These are phyloP conservation scores for Skeletonema marinoi DNA, from an alignment of 108 stramenopile species.

Conservation along the genomic window DNA sequence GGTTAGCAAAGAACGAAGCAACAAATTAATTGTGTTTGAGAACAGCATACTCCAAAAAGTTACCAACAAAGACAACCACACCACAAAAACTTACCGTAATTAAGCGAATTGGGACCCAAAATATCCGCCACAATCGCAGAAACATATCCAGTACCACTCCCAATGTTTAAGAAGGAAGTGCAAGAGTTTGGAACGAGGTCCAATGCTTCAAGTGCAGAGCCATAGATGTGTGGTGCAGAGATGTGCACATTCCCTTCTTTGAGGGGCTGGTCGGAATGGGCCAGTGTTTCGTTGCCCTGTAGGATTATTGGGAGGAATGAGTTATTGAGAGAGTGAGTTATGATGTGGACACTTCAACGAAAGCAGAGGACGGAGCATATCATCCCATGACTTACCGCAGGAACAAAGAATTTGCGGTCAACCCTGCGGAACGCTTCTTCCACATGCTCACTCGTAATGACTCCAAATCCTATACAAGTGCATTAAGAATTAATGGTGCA, in stretches of 20 bases:
- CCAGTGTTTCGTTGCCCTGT: constrained; percentile 53
- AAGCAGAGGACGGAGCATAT: background rate
- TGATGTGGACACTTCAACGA: background rate
- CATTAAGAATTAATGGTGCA: background rate
- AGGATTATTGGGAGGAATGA: background rate
- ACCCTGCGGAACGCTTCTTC: constrained; percentile 79
- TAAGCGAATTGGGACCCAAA: constrained; percentile 68
- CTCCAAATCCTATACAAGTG: constrained; percentile 53
- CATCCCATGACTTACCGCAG: constrained; percentile 53
- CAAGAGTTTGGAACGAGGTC: constrained; percentile 67
- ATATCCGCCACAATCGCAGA: constrained; percentile 80
- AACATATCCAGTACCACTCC: constrained; percentile 89
- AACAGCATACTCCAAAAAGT: background rate
- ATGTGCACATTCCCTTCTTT: constrained; percentile 85
- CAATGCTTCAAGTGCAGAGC: constrained; percentile 80
- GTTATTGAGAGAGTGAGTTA: background rate
- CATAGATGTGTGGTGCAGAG: constrained; percentile 94
- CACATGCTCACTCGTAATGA: constrained; percentile 70
- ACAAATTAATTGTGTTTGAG: background rate
- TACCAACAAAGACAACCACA: constrained; percentile 2
- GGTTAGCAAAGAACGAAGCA: background rate
- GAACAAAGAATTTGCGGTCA: constrained; percentile 86
- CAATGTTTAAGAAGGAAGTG: constrained; percentile 80
- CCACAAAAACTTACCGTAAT: constrained; percentile 49
- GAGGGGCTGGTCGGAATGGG: constrained; percentile 82